A percentile compares a stretch with the other conserved stretches of the same genome.
These are phyloP conservation scores for Candida yuanshanica DNA, from an alignment of 805 yeast genomes.

Conservation along the genomic window DNA sequence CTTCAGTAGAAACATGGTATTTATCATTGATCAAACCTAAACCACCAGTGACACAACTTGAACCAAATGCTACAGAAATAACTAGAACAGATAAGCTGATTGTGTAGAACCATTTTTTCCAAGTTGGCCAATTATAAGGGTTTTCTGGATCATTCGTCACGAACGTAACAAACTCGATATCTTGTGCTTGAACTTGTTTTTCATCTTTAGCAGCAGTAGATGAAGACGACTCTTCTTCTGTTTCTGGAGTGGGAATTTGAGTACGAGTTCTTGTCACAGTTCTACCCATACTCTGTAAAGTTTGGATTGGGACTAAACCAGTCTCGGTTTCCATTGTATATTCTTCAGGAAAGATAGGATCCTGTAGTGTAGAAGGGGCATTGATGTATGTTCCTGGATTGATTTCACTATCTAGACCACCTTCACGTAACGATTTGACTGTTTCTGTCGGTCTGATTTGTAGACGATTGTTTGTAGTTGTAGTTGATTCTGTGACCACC, in stretches of 20 bases:
- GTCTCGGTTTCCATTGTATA: constrained; percentile 83
- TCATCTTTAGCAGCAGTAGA: constrained; percentile 24
- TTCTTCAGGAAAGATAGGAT: constrained; percentile 88
- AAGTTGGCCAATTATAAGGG: constrained; percentile 77
- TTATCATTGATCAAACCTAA: constrained; percentile 59
- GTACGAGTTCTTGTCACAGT: constrained; percentile 32
- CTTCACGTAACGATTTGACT: constrained; percentile 55
- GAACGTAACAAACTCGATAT: constrained; percentile 82
- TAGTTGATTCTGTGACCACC: constrained; percentile 17
- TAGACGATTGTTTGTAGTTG: constrained; percentile 8
- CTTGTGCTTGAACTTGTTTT: constrained; percentile 34
- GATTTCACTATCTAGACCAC: constrained; percentile 51
- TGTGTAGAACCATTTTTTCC: constrained; percentile 60
- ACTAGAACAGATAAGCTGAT: constrained; percentile 64
- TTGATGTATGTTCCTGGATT: constrained; percentile 48
- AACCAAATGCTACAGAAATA: constrained; percentile 88
- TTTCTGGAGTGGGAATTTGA: constrained; percentile 10
- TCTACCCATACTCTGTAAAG: constrained; percentile 66
- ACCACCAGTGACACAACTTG: constrained; percentile 87
- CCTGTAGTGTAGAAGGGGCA: constrained; percentile 46
- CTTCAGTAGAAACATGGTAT: constrained; percentile 69
- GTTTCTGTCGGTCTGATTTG: constrained; percentile 60
- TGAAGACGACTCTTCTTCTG: constrained; percentile 24
- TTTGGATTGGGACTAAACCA: constrained; percentile 78
- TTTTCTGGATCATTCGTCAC: constrained; percentile 75